A percentile compares a stretch with the other conserved stretches of the same genome.
These are phyloP conservation scores for Fusarium fracticaudum DNA, from an alignment of 2,329 filamentous ascomycete species.

Conservation along the genomic window DNA sequence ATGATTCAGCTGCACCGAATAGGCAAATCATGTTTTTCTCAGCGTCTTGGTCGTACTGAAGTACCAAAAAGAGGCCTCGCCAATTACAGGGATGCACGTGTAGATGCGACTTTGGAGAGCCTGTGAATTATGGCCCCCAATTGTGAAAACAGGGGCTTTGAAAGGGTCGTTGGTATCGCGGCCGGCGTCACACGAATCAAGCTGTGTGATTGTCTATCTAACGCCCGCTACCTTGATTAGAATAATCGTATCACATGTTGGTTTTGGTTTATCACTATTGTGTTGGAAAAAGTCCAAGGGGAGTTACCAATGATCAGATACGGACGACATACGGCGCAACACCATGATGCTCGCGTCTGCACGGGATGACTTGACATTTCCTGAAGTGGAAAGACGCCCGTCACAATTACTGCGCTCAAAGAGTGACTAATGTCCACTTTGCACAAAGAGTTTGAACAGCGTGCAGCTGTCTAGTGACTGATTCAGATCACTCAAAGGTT, in stretches of 20 bases:
- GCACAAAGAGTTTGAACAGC: neutral
- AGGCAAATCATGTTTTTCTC: neutral
- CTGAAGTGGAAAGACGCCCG: neutral
- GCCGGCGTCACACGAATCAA: neutral
- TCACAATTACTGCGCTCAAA: fast-evolving
- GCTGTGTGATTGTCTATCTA: neutral
- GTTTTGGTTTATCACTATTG: neutral
- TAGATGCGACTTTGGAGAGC: neutral
- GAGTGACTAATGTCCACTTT: fast-evolving
- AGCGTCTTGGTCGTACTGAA: neutral
- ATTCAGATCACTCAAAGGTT: no score
- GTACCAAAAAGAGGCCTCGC: conserved; percentile 13
- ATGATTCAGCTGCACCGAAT: neutral
- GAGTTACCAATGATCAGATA: neutral
- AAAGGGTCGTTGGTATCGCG: neutral
- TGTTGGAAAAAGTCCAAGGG: fast-evolving
- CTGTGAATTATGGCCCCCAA: neutral
- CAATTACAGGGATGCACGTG: neutral
- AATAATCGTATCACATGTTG: neutral
- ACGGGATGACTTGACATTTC: neutral
- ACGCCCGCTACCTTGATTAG: no score
- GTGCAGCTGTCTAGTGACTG: no score
- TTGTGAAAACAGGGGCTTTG: neutral
- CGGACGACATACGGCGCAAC: neutral
- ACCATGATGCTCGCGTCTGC: neutral